phyloP scores from a whole-genome alignment of 257 asterid genomes.

The Solanum lycopersicoides region DNA sequence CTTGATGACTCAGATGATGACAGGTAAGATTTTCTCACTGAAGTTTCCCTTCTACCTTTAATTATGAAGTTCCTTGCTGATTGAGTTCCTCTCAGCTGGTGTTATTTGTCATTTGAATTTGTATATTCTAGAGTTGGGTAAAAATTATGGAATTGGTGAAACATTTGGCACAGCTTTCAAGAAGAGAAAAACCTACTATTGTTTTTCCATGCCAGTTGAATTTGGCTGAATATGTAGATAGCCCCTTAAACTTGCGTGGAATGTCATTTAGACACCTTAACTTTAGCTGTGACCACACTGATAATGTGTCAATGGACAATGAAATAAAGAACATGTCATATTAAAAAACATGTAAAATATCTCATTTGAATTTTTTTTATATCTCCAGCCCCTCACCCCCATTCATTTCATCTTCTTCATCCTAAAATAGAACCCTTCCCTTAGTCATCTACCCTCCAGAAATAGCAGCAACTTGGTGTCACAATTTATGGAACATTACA shows the following conservation, averaged over 20 bases:
- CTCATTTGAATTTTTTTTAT: background rate
- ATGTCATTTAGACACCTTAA: background rate
- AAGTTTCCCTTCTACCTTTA: background rate
- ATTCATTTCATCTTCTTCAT: background rate
- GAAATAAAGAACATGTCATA: background rate
- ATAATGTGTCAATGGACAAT: background rate
- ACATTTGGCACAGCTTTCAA: background rate
- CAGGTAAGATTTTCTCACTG: constrained; percentile 29
- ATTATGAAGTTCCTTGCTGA: background rate
- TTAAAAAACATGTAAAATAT: background rate
- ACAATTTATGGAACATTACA: background rate
- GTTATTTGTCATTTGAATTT: background rate
- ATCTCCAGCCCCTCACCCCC: background rate
- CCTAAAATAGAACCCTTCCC: background rate
- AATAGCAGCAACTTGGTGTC: background rate
- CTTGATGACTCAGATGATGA: constrained; percentile 87
- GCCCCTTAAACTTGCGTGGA: background rate
- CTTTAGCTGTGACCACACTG: background rate
- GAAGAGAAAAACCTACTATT: background rate
- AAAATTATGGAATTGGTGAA: background rate
- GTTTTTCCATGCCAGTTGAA: background rate
- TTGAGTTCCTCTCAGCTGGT: background rate
- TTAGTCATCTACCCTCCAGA: background rate
- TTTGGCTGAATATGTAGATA: background rate
- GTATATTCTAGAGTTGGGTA: background rate